These are phyloP conservation scores for Auriculariales sp. DNA, from an alignment of 768 basidiomycete species.

Conservation along the genomic window DNA sequence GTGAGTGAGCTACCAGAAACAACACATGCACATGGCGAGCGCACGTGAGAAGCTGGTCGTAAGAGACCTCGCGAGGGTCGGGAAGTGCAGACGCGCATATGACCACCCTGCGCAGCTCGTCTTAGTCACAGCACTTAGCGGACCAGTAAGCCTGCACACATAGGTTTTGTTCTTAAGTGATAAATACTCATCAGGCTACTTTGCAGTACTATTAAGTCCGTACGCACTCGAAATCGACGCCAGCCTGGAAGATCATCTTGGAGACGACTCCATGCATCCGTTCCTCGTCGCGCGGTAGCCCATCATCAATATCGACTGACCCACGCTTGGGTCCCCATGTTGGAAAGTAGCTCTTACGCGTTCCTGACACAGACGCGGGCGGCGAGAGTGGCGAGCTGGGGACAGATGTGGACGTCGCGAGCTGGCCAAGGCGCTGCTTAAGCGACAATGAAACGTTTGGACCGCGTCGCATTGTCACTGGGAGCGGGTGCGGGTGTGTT, in stretches of 20 bases:
- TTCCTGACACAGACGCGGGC: not conserved
- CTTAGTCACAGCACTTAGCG: constrained; percentile 5
- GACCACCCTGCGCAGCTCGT: constrained; percentile 53
- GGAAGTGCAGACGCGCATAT: constrained; percentile 72
- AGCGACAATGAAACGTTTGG: not conserved
- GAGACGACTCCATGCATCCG: constrained; percentile 50
- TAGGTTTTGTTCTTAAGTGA: constrained; percentile 78
- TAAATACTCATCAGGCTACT: too few relatives aligned
- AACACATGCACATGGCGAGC: too few relatives aligned
- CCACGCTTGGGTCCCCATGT: constrained; percentile 1
- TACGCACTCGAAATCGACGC: constrained; percentile 77
- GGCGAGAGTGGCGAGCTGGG: constrained; percentile 1
- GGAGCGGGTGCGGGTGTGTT: too few relatives aligned
- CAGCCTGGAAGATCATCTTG: constrained; percentile 74
- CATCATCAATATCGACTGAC: constrained; percentile 7
- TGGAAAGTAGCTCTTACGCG: constrained; percentile 4
- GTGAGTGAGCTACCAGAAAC: too few relatives aligned
- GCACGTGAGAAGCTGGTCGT: constrained; percentile 62
- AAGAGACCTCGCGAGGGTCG: constrained; percentile 60
- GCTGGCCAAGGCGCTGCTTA: not conserved
- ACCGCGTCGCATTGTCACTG: not conserved
- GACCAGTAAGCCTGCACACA: constrained; percentile 31
- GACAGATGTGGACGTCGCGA: not conserved
- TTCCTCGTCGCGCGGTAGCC: constrained; percentile 21
- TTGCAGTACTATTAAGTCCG: too few relatives aligned